Percentiles rank a stretch among this genome's conserved stretches.
Evolutionary conservation across 441 rosid species (phyloP).

Genomic region (Erysimum pusillum): DNA sequence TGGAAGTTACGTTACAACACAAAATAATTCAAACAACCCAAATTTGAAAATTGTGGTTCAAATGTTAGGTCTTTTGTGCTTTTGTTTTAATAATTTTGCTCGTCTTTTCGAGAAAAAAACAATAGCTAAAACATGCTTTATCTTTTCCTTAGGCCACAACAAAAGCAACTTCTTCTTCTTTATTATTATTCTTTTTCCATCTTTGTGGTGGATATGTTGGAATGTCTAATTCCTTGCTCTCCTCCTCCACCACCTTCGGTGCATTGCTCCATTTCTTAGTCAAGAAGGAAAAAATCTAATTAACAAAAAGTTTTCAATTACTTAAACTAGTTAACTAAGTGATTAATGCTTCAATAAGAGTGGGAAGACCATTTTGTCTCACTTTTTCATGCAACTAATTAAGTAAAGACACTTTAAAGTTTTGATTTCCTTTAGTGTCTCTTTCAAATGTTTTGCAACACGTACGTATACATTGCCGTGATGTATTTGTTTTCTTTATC

Average conservation of each 20-base stretch:
- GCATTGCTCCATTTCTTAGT: conserved; percentile 55
- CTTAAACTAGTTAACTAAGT: conserved; percentile 14
- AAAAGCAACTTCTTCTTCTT: conserved; percentile 37
- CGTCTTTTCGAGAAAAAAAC: conserved; percentile 17
- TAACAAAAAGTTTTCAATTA: conserved; percentile 24
- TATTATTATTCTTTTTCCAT: conserved; percentile 40
- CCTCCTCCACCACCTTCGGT: conserved; percentile 44
- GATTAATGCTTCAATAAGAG: conserved; percentile 12
- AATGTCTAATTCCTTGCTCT: conserved; percentile 51
- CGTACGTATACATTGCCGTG: conserved; percentile 12
- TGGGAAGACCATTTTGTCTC: conserved; percentile 18
- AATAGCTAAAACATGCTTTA: conserved; percentile 41
- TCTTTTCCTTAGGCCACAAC: conserved; percentile 46
- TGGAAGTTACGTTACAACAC: neutral
- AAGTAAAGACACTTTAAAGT: conserved; percentile 32
- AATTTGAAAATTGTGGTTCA: too few relatives aligned
- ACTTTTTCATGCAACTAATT: conserved; percentile 42
- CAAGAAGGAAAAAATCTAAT: conserved; percentile 51
- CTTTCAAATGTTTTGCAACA: conserved; percentile 17
- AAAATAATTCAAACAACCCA: too few relatives aligned
- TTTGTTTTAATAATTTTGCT: conserved; percentile 14
- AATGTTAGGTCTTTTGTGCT: too few relatives aligned
- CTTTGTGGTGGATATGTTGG: conserved; percentile 40
- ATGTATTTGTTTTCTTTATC: conserved; percentile 16
- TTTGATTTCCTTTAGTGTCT: neutral